Conservation (phyloP, 441 rosid species). For the Jatropha podagrica region DNA sequence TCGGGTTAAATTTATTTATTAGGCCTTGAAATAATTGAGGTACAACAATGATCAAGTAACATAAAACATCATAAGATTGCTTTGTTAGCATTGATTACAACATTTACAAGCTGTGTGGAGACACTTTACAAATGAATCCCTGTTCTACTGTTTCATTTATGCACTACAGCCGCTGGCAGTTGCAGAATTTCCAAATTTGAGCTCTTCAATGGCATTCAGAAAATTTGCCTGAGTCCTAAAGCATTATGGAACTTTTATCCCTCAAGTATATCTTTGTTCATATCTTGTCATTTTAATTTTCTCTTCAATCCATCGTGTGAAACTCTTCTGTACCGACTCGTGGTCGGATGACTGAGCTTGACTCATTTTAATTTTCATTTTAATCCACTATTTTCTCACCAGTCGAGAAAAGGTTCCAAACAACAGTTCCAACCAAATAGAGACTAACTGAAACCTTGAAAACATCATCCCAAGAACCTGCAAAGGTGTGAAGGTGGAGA, state of each 20-base stretch:
- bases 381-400: slow-evolving; percentile 85
- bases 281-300: slow-evolving; percentile 3
- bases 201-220: slow-evolving; percentile 20
- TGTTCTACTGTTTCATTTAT: background rate
- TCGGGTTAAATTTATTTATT: no score
- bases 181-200: background rate
- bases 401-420: slow-evolving; percentile 84
- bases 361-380: slow-evolving; percentile 8
- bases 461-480: slow-evolving; percentile 94
- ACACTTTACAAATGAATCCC: slow-evolving; percentile 28
- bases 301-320: slow-evolving; percentile 5
- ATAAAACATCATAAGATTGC: slow-evolving; percentile 6
- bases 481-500: background rate
- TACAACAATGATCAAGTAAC: background rate
- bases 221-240: slow-evolving; percentile 16
- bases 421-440: slow-evolving; percentile 76
- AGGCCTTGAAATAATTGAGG: background rate
- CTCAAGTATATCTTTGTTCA: background rate
- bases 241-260: background rate
- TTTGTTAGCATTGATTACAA: slow-evolving; percentile 16
- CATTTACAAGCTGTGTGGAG: slow-evolving; percentile 26
- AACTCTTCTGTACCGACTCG: background rate
- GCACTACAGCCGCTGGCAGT: background rate
- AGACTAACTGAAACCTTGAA: slow-evolving; percentile 87
- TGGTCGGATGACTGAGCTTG: slow-evolving; percentile 8